Conservation (phyloP, 352 stramenopile species). For the Phytopythium kandeliae region DNA sequence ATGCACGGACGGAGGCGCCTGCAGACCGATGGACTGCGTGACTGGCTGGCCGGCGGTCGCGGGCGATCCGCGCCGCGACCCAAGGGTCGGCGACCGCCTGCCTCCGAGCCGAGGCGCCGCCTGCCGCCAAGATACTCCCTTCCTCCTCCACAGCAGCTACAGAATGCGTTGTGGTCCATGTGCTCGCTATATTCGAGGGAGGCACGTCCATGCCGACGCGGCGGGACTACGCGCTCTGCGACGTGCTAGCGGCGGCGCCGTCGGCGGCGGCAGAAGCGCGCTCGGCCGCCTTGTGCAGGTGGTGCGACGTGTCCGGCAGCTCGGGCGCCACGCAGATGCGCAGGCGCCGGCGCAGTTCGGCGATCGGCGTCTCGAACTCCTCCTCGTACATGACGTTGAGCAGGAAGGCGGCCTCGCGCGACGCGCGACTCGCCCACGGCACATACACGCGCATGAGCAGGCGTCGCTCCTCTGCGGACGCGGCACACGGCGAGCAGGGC, state of each 20-base stretch:
- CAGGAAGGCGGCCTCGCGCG: slow-evolving; percentile 65
- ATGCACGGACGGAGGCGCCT: background rate
- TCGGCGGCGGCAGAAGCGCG: background rate
- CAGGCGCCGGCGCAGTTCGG: slow-evolving; percentile 74
- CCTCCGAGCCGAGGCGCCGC: background rate
- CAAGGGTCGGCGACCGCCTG: background rate
- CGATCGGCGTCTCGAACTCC: slow-evolving; percentile 90
- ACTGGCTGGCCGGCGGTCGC: no score
- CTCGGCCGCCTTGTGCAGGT: slow-evolving; percentile 10
- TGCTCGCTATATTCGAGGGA: no score
- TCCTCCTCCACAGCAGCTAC: no score
- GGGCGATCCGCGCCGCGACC: no score
- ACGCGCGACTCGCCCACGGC: slow-evolving; percentile 90
- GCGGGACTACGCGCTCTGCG: no score
- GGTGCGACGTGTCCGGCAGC: slow-evolving; percentile 22
- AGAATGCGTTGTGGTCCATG: no score
- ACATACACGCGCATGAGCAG: slow-evolving; percentile 87
- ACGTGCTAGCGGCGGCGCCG: no score
- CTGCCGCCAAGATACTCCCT: no score
- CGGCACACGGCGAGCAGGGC: background rate
- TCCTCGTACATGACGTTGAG: slow-evolving; percentile 96
- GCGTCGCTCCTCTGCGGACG: slow-evolving; percentile 45
- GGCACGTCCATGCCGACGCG: no score
- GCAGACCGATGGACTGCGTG: no score
- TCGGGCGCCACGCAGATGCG: slow-evolving; percentile 38